Evolutionary conservation across 2,329 filamentous ascomycete genomes (phyloP).

Genomic region (Stromatinia cepivora): DNA sequence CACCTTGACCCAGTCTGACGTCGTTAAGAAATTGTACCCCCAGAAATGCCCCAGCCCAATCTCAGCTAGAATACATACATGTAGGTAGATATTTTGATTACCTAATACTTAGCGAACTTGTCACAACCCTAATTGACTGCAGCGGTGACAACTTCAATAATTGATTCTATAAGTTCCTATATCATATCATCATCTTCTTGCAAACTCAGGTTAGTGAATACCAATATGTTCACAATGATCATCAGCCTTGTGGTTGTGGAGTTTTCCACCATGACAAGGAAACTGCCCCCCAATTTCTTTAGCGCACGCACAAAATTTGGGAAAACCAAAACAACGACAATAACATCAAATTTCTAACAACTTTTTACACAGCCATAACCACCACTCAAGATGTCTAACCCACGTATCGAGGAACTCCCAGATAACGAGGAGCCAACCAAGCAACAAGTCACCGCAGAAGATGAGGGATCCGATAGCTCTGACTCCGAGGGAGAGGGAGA

Average conservation of each 20-base stretch:
- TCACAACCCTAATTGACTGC: constrained; percentile 28
- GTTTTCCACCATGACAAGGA: constrained; percentile 2
- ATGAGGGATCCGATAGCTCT: constrained; percentile 66
- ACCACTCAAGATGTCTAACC: constrained; percentile 81
- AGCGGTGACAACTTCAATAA: constrained; percentile 22
- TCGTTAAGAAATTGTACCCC: constrained; percentile 6
- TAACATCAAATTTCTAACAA: constrained; percentile 33
- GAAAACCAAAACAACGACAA: constrained; percentile 27
- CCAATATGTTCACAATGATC: constrained; percentile 10
- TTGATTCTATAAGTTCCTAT: constrained; percentile 13
- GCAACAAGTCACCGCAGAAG: constrained; percentile 68
- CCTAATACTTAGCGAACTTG: constrained; percentile 34
- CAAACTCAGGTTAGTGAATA: constrained; percentile 29
- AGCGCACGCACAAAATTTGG: constrained; percentile 37
- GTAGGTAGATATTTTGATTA: constrained; percentile 14
- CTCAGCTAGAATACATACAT: background rate
- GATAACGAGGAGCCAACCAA: constrained; percentile 81
- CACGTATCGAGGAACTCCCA: constrained; percentile 94
- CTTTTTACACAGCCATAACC: constrained; percentile 40
- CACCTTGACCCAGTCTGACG: constrained; percentile 14
- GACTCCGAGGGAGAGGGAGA: constrained; percentile 81
- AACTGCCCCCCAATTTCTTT: constrained; percentile 18
- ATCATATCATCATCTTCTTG: constrained; percentile 24
- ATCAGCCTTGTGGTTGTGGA: constrained; percentile 12
- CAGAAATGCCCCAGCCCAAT: background rate